These are phyloP conservation scores for Ogataea pignaliae DNA, from an alignment of 805 yeast species.

Conservation along the genomic window DNA sequence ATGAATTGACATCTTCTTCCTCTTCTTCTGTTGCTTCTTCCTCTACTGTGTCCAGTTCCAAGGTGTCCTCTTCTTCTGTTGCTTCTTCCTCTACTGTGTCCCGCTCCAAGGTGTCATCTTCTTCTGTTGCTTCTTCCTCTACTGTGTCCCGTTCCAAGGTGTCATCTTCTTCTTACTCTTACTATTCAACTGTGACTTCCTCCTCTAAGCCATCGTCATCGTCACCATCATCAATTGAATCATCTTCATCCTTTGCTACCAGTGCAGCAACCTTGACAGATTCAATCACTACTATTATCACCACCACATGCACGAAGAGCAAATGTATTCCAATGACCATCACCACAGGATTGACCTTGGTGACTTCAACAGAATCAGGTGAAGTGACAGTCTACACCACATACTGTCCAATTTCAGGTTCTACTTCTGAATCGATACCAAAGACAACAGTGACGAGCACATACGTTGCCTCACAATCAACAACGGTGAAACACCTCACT, in stretches of 20 bases:
- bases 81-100: not conserved
- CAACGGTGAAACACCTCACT: slow-evolving; percentile 7
- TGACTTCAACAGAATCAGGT: slow-evolving; percentile 31
- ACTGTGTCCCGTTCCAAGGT: too few relatives aligned
- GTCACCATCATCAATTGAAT: too few relatives aligned
- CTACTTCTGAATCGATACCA: not conserved
- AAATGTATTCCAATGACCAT: slow-evolving; percentile 26
- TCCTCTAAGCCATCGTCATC: too few relatives aligned
- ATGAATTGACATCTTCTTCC: slow-evolving; percentile 2
- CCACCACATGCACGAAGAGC: slow-evolving; percentile 29
- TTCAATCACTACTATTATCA: slow-evolving; percentile 22
- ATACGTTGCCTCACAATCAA: slow-evolving; percentile 4
- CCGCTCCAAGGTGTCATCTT: not conserved
- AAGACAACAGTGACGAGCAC: slow-evolving; percentile 5
- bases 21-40: not conserved
- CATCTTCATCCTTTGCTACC: too few relatives aligned
- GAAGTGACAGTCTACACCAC: slow-evolving; percentile 36
- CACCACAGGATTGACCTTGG: slow-evolving; percentile 12
- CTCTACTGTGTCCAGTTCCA: not conserved
- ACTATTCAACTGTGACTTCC: too few relatives aligned
- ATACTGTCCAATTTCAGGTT: slow-evolving; percentile 26
- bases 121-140: too few relatives aligned
- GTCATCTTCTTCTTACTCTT: not conserved
- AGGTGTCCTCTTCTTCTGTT: not conserved
- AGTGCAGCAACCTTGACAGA: slow-evolving; percentile 11